phyloP scores from a whole-genome alignment of 2,329 filamentous ascomycete genomes.

The Aspergillus costaricaensis region DNA sequence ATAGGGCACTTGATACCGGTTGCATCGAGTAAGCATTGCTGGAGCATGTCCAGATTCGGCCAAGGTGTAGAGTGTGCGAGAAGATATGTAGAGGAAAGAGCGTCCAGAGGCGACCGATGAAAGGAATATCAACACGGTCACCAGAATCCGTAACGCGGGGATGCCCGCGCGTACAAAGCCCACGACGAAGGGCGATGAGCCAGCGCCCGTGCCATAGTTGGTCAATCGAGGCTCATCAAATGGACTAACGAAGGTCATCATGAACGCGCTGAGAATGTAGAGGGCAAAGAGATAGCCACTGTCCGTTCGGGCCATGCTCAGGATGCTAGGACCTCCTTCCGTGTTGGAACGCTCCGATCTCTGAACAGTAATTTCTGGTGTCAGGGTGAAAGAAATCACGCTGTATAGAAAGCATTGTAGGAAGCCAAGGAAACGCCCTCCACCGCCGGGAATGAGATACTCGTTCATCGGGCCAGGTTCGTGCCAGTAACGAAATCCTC shows the following conservation, averaged over 20 bases:
- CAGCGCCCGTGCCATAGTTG: constrained; percentile 55
- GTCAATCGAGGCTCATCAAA: constrained; percentile 57
- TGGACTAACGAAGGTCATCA: constrained; percentile 62
- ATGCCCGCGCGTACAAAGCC: constrained; percentile 58
- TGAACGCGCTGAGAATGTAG: constrained; percentile 58
- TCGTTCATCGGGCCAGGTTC: constrained; percentile 51
- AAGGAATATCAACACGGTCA: constrained; percentile 74
- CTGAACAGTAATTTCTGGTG: constrained; percentile 57
- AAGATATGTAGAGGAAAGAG: constrained; percentile 73
- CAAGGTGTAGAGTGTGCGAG: constrained; percentile 65
- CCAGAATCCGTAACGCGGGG: constrained; percentile 63
- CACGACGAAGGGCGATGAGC: constrained; percentile 49
- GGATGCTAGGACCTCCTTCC: constrained; percentile 53
- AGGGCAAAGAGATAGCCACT: constrained; percentile 61
- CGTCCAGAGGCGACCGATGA: constrained; percentile 77
- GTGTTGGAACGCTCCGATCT: constrained; percentile 56
- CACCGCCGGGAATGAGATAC: constrained; percentile 48
- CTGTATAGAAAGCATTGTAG: constrained; percentile 53
- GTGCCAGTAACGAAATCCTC: constrained; percentile 55
- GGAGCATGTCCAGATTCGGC: constrained; percentile 66
- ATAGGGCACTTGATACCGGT: constrained; percentile 63
- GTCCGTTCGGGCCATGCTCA: constrained; percentile 55
- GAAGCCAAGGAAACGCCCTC: constrained; percentile 53
- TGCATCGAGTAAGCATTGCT: constrained; percentile 58
- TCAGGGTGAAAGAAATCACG: constrained; percentile 56